phyloP scores from a whole-genome alignment of 139 green algal species.

The Tetraselmis chui region DNA sequence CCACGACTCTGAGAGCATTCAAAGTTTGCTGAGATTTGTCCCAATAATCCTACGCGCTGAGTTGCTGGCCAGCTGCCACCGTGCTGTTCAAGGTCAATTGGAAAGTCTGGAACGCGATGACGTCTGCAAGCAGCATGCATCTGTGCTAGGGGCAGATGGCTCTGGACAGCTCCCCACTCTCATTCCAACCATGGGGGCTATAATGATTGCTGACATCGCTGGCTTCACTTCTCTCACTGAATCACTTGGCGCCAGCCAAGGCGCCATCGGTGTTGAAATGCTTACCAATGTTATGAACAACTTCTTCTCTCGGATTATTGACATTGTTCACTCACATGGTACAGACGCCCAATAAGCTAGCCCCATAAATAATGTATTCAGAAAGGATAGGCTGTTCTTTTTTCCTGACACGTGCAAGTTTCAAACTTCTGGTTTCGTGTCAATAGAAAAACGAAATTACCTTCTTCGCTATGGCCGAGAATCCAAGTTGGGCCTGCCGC shows the following conservation, averaged over 20 bases:
- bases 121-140: too few relatives aligned
- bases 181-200: slow-evolving; percentile 38
- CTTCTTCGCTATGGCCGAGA: too few relatives aligned
- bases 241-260: slow-evolving; percentile 38
- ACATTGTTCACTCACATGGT: background rate
- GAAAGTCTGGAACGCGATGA: too few relatives aligned
- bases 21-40: background rate
- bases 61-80: background rate
- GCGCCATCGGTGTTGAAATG: slow-evolving; percentile 58
- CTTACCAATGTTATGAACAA: slow-evolving; percentile 79
- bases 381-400: too few relatives aligned
- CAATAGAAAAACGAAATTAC: too few relatives aligned
- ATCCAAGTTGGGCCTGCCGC: too few relatives aligned
- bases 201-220: slow-evolving; percentile 76
- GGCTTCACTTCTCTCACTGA: slow-evolving; percentile 79
- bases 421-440: too few relatives aligned
- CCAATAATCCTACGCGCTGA: background rate
- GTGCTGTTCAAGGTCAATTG: too few relatives aligned
- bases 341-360: too few relatives aligned
- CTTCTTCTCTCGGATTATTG: slow-evolving; percentile 47
- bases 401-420: too few relatives aligned
- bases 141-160: background rate
- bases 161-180: slow-evolving; percentile 24
- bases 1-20: too few relatives aligned
- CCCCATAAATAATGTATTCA: too few relatives aligned